Evolutionary conservation across 495 filamentous ascomycete species (phyloP).

Genomic region (Parachaetomium inaequale): DNA sequence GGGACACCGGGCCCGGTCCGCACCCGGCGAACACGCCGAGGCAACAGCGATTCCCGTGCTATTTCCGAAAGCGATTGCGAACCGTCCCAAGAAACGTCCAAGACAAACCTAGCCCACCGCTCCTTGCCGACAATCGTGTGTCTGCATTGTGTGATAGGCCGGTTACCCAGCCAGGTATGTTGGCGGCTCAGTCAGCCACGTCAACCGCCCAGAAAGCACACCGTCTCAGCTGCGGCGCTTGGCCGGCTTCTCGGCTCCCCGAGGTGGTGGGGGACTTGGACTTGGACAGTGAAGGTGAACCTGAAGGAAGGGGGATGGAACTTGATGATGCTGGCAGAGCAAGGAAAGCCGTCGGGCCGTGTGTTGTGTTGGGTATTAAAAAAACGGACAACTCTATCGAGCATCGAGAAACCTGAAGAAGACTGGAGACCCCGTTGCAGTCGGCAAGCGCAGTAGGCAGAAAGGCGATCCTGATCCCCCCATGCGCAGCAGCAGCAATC

Average conservation of each 20-base stretch:
- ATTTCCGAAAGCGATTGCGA: not conserved
- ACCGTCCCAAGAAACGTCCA: no score
- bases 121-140: not conserved
- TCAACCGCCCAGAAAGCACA: not conserved
- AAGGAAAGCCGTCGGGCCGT: not conserved
- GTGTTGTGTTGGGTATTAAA: not conserved
- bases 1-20: no score
- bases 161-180: not conserved
- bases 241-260: not conserved
- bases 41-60: slow-evolving; percentile 2
- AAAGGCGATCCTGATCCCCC: not conserved
- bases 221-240: not conserved
- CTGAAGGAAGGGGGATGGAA: no score
- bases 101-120: not conserved
- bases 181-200: not conserved
- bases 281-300: not conserved
- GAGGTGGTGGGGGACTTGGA: not conserved
- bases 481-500: no score
- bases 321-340: not conserved
- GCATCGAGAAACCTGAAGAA: not conserved
- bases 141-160: not conserved
- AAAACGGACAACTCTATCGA: not conserved
- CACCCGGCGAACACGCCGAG: not conserved
- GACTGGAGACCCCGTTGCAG: not conserved
- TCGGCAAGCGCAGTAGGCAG: not conserved